Conservation (phyloP, 176 grass and related monocot species). For the Bolboschoenus planiculmis region DNA sequence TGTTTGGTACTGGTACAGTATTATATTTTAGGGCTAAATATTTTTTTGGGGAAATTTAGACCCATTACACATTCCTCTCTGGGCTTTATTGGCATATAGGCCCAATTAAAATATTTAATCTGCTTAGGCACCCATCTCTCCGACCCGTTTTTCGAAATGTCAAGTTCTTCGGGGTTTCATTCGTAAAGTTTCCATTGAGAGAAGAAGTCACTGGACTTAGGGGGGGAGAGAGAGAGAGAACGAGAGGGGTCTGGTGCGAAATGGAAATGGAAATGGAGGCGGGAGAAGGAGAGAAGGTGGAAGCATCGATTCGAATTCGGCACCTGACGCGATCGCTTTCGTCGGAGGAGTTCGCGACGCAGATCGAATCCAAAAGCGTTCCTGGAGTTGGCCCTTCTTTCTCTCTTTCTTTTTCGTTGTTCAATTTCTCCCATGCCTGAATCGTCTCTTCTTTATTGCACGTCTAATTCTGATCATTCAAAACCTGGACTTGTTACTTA, state of each 20-base stretch:
- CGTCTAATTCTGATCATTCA: background rate
- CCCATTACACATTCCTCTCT: background rate
- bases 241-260: slow-evolving; percentile 30
- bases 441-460: background rate
- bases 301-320: slow-evolving; percentile 28
- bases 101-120: background rate
- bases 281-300: slow-evolving; percentile 19
- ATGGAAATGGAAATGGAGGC: background rate
- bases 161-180: background rate
- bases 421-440: background rate
- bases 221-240: slow-evolving; percentile 20
- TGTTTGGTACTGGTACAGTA: no score
- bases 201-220: background rate
- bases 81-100: background rate
- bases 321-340: slow-evolving; percentile 30
- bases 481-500: background rate
- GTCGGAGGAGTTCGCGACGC: slow-evolving; percentile 25
- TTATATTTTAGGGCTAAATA: no score
- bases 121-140: no score
- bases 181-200: background rate
- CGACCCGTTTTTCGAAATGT: background rate
- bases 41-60: background rate
- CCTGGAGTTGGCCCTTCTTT: slow-evolving; percentile 35
- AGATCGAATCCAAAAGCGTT: slow-evolving; percentile 43
- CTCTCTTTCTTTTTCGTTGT: background rate